A percentile compares a stretch with the other conserved stretches of the same genome.
Evolutionary conservation across 1,284 basidiomycete genomes (phyloP).

Genomic region (Leccinum pallidistipes): DNA sequence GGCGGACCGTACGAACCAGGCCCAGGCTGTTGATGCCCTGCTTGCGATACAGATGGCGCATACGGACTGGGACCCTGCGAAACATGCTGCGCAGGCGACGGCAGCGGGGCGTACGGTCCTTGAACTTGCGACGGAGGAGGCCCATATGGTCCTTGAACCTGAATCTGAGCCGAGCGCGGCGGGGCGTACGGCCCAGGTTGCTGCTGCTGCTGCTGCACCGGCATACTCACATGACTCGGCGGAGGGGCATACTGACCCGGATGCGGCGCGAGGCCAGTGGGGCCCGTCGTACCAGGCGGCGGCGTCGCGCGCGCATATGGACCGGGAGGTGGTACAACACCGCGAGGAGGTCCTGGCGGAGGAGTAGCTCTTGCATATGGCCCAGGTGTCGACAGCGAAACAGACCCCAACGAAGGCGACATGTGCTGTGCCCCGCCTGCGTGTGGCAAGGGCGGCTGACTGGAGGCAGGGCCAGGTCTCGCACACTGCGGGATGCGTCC

Average conservation of each 20-base stretch:
- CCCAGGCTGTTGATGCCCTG: conserved; percentile 6
- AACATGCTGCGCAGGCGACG: conserved; percentile 7
- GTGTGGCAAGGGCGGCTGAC: conserved; percentile 40
- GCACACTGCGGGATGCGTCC: conserved; percentile 39
- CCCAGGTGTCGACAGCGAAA: conserved; percentile 29
- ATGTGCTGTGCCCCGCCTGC: conserved; percentile 46
- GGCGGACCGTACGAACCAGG: conserved; percentile 20
- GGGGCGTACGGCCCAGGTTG: conserved; percentile 39
- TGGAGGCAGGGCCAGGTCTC: conserved; percentile 41
- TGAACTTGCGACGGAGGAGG: conserved; percentile 15
- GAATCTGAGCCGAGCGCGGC: conserved; percentile 19
- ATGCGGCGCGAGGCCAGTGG: conserved; percentile 28
- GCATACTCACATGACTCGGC: conserved; percentile 22
- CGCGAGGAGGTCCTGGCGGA: conserved; percentile 38
- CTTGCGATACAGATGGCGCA: conserved; percentile 21
- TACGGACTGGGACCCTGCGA: conserved; percentile 13
- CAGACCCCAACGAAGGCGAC: conserved; percentile 35
- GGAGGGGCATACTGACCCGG: conserved; percentile 36
- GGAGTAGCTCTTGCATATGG: conserved; percentile 43
- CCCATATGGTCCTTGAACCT: conserved; percentile 18
- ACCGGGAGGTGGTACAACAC: conserved; percentile 27
- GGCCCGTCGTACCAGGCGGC: conserved; percentile 38
- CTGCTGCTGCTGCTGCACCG: conserved; percentile 35
- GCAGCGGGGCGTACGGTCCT: conserved; percentile 37
- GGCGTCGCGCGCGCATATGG: conserved; percentile 44